These are phyloP conservation scores for Fusarium buxicola DNA, from an alignment of 2,329 filamentous ascomycete genomes.

Conservation along the genomic window DNA sequence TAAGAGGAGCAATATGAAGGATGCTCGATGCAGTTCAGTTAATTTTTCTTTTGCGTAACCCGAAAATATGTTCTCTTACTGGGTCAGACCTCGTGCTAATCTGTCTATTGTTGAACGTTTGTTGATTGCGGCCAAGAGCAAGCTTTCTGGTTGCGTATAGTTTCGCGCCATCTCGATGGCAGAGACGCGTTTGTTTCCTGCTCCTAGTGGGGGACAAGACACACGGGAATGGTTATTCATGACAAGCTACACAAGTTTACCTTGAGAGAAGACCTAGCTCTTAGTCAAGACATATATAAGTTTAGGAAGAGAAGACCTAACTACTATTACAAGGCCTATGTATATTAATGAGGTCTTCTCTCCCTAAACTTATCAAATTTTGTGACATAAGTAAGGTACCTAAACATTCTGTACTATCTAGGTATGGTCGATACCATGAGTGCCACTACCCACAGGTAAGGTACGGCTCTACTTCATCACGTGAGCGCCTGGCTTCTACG, in stretches of 20 bases:
- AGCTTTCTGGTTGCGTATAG: slow-evolving; percentile 26
- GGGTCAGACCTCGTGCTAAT: not conserved
- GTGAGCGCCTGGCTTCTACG: slow-evolving; percentile 54
- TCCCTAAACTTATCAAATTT: no score
- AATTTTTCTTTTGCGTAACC: not conserved
- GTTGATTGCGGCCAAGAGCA: not conserved
- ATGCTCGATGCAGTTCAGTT: not conserved
- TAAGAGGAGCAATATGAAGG: not conserved
- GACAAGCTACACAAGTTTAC: no score
- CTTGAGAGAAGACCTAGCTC: no score
- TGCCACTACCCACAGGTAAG: slow-evolving; percentile 10
- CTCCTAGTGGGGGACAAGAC: no score
- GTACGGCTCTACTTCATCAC: slow-evolving; percentile 36
- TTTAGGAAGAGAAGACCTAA: no score
- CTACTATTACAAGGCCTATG: no score
- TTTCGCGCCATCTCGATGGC: slow-evolving; percentile 9
- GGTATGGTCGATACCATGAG: not conserved
- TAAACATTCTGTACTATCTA: no score
- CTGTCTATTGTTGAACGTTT: not conserved
- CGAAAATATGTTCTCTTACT: no score
- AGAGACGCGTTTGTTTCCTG: not conserved
- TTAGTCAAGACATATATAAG: no score
- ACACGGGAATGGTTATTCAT: no score
- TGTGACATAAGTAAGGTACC: slow-evolving; percentile 4
- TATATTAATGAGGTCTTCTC: no score